These are phyloP conservation scores for Ilyonectria mors-panacis DNA, from an alignment of 2,329 filamentous ascomycete species.

Conservation along the genomic window DNA sequence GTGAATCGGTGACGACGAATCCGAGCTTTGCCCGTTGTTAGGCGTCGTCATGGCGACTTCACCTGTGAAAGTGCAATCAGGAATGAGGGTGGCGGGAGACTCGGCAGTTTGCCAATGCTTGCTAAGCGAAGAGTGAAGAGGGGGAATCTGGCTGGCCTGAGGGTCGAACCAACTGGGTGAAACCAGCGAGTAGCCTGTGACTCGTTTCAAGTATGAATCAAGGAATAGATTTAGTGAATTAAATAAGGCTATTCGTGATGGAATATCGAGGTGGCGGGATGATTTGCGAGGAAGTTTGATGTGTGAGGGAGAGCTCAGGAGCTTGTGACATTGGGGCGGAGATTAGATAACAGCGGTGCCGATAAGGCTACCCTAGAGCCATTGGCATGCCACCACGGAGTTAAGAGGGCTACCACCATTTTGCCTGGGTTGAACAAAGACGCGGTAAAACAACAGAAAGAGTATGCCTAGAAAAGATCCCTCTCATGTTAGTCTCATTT, in stretches of 20 bases:
- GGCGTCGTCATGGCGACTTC: constrained; percentile 34
- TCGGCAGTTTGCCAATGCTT: constrained; percentile 29
- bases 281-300: constrained; percentile 13
- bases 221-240: background rate
- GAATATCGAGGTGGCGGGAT: constrained; percentile 1
- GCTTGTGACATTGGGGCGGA: constrained; percentile 45
- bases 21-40: constrained; percentile 26
- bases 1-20: background rate
- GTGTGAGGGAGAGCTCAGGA: constrained; percentile 33
- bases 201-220: background rate
- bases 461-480: background rate
- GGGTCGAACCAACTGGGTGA: background rate
- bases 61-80: constrained; percentile 9
- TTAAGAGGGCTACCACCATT: background rate
- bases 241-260: background rate
- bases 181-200: background rate
- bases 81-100: constrained; percentile 10
- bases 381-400: background rate
- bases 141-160: constrained; percentile 26
- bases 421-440: background rate
- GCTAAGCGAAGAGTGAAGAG: constrained; percentile 38
- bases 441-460: background rate
- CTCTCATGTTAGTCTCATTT: background rate
- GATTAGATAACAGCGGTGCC: constrained; percentile 39
- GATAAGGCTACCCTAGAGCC: constrained; percentile 5